phyloP scores from a whole-genome alignment of 768 basidiomycete species.

The Suillus variegatus region DNA sequence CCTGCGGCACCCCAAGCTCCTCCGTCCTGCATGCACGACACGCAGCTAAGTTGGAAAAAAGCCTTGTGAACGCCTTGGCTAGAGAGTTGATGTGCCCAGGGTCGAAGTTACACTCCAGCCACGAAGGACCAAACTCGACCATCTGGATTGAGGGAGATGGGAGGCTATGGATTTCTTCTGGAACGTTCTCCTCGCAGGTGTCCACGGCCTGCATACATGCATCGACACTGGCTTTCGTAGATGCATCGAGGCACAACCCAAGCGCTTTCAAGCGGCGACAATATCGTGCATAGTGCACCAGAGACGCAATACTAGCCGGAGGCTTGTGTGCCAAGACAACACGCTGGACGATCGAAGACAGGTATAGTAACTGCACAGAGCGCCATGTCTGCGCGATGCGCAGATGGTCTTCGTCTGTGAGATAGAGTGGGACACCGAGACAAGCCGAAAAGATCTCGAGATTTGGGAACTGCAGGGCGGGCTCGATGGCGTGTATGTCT shows the following conservation, averaged over 20 bases:
- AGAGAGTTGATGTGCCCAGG: background rate
- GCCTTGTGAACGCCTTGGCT: background rate
- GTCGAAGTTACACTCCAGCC: constrained; percentile 2
- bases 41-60: background rate
- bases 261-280: background rate
- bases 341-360: background rate
- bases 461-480: background rate
- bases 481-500: constrained; percentile 5
- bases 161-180: background rate
- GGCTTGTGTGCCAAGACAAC: background rate
- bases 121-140: constrained; percentile 5
- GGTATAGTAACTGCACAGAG: background rate
- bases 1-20: constrained; percentile 1
- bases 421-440: constrained; percentile 4
- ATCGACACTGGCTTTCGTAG: background rate
- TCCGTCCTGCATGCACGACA: constrained; percentile 5
- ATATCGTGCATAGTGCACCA: background rate
- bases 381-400: constrained; percentile 3
- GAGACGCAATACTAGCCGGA: background rate
- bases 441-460: constrained; percentile 3
- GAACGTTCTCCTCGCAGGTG: background rate
- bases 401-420: constrained; percentile 1
- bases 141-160: background rate
- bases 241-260: constrained; percentile 1
- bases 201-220: background rate